Conservation (phyloP, 305 asterid species). For the Ilex paraguariensis region DNA sequence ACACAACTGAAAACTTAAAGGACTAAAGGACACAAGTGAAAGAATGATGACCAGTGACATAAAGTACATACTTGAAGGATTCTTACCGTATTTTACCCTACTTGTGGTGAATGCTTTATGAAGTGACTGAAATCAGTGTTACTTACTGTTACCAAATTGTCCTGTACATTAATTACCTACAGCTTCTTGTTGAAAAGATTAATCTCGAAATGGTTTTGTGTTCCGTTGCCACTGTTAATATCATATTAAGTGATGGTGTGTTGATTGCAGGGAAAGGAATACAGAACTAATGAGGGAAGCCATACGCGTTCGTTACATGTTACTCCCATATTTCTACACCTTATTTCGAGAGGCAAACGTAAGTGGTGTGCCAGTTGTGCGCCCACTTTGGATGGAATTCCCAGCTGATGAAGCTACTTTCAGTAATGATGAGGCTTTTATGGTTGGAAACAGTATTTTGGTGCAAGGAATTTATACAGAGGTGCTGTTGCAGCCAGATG, state of each 20-base stretch:
- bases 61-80: too few species aligned
- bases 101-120: too few species aligned
- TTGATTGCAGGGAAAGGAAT: conserved; percentile 67
- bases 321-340: conserved; percentile 94
- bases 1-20: too few species aligned
- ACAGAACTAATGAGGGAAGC: conserved; percentile 84
- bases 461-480: conserved; percentile 93
- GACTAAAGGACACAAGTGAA: too few species aligned
- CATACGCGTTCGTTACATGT: conserved; percentile 74
- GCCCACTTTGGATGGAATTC: conserved; percentile 99
- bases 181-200: too few species aligned
- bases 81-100: too few species aligned
- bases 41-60: too few species aligned
- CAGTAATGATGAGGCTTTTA: conserved; percentile 90
- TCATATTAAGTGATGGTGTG: conserved; percentile 2
- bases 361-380: conserved; percentile 80
- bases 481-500: conserved; percentile 34
- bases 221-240: neutral
- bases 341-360: conserved; percentile 92
- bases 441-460: conserved; percentile 89
- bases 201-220: too few species aligned
- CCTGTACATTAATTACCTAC: too few species aligned
- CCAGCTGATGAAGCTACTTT: conserved; percentile 83
- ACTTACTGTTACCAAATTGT: too few species aligned
- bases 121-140: too few species aligned